A percentile compares a stretch with the other conserved stretches of the same genome.
These are phyloP conservation scores for Dictyostelium citrinum DNA, from an alignment of 78 protist genomes.

Conservation along the genomic window DNA sequence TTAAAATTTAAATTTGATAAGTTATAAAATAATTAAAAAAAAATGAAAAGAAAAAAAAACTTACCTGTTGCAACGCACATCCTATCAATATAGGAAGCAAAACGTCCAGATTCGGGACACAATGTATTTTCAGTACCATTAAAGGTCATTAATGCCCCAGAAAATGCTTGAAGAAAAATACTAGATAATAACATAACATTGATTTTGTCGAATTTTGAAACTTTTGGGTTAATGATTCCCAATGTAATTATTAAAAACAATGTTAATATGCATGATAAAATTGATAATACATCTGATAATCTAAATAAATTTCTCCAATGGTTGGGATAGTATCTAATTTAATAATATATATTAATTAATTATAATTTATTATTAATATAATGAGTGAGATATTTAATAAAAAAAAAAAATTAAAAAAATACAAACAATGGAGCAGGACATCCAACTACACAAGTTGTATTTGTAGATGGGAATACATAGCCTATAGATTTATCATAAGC, in stretches of 20 bases:
- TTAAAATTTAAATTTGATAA: no score
- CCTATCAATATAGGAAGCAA: background rate
- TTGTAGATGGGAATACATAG: background rate
- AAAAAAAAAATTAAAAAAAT: background rate
- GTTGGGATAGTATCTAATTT: background rate
- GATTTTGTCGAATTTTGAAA: conserved; percentile 10
- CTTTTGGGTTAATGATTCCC: conserved; percentile 2
- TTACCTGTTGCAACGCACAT: conserved; percentile 20
- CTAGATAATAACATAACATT: background rate
- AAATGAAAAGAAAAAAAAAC: background rate
- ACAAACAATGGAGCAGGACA: conserved; percentile 2
- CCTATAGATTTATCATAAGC: background rate
- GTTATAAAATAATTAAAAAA: no score
- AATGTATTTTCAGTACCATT: conserved; percentile 1
- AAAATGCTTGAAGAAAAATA: conserved; percentile 4
- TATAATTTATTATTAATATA: no score
- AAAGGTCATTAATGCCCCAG: conserved; percentile 34
- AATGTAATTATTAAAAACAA: conserved; percentile 16
- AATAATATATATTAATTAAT: no score
- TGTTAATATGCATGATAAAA: background rate
- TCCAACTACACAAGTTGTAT: background rate
- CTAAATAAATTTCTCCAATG: conserved; percentile 24
- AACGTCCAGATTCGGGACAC: conserved; percentile 37
- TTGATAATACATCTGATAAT: background rate
- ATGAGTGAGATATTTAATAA: background rate